phyloP scores from a whole-genome alignment of 768 basidiomycete species.

The Coprinopsis cinerea region DNA sequence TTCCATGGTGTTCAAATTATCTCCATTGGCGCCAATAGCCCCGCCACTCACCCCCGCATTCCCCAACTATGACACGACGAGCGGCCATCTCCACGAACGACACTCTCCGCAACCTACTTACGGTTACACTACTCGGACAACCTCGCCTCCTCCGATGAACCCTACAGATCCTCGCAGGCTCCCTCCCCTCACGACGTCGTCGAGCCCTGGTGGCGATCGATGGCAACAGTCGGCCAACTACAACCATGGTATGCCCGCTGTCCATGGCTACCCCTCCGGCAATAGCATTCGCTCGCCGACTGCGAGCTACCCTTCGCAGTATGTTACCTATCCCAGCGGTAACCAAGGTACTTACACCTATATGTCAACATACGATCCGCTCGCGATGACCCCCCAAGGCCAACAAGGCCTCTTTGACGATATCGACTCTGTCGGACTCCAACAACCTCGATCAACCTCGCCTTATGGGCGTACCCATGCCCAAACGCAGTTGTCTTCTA shows the following conservation, averaged over 20 bases:
- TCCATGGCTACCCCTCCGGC: constrained; percentile 26
- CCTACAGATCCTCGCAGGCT: constrained; percentile 51
- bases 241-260: constrained; percentile 24
- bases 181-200: constrained; percentile 46
- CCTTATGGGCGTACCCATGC: constrained; percentile 37
- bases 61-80: constrained; percentile 44
- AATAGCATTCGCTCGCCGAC: constrained; percentile 58
- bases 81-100: constrained; percentile 42
- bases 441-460: constrained; percentile 38
- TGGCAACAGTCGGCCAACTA: constrained; percentile 38
- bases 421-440: constrained; percentile 23
- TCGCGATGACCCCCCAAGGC: constrained; percentile 25
- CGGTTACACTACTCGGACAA: constrained; percentile 36
- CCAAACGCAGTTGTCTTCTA: constrained; percentile 32
- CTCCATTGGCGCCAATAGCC: constrained; percentile 29
- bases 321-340: constrained; percentile 39
- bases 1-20: constrained; percentile 16
- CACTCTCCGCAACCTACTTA: constrained; percentile 44
- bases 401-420: constrained; percentile 28
- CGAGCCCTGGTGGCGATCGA: constrained; percentile 42
- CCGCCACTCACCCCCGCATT: constrained; percentile 42
- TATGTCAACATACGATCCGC: constrained; percentile 25
- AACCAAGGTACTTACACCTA: constrained; percentile 35
- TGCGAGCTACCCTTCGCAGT: constrained; percentile 53
- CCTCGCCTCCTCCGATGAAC: constrained; percentile 43